phyloP scores from a whole-genome alignment of 2,329 filamentous ascomycete genomes.

The Ophiocordyceps camponoti-leonardi region DNA sequence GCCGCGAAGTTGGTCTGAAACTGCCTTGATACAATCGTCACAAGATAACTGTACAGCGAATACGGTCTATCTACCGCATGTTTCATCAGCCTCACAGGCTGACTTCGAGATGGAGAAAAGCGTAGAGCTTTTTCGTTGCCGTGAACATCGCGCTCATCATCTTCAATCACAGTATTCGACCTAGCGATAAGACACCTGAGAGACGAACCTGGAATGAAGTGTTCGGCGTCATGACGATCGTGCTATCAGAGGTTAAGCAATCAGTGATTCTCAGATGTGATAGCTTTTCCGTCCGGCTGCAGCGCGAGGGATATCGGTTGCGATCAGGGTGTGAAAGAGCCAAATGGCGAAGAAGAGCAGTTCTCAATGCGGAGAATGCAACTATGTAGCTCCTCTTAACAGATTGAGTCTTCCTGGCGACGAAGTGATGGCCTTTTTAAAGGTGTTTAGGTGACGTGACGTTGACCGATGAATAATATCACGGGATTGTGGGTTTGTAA shows the following conservation, averaged over 20 bases:
- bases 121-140: neutral
- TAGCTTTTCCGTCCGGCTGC: neutral
- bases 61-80: constrained; percentile 46
- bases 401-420: too few species aligned
- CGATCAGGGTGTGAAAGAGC: neutral
- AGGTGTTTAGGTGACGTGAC: neutral
- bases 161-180: neutral
- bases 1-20: constrained; percentile 62
- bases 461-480: neutral
- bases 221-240: neutral
- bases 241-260: neutral
- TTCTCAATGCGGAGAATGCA: neutral
- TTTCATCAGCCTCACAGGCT: constrained; percentile 15
- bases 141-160: neutral
- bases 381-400: too few species aligned
- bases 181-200: neutral
- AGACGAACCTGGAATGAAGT: neutral
- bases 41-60: constrained; percentile 93
- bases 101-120: neutral
- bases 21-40: constrained; percentile 71
- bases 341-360: neutral
- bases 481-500: neutral
- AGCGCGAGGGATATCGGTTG: neutral
- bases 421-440: neutral
- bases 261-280: neutral